Evolutionary conservation across 192 early-diverging fungal species (phyloP), one percentile per base, ranked within the genome.

Genomic region (Dissophora globulifera): DNA sequence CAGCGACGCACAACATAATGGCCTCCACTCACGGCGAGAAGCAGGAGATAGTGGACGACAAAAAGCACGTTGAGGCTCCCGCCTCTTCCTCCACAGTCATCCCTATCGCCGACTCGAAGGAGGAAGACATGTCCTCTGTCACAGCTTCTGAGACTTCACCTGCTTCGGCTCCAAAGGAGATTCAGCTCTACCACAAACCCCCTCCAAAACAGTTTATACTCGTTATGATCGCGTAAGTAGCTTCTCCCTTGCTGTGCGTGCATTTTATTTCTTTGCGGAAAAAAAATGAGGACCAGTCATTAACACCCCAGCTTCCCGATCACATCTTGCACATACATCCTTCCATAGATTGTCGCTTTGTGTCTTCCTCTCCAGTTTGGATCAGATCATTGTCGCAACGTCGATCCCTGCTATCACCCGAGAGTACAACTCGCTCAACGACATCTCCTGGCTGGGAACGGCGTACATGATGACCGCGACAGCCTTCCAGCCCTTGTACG

Each of bases 361-460:
- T 19, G 58, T 76, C 20, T 67, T 76, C 63, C 62, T 87, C 25
- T 82, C 82, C 27, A 80, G 75, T 10, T 72, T 85, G 26, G 84
- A 88, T 58, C 80, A 72, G 38, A 86, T 86, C 9, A 89, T 89
- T 23, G 83, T 89, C 33, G 61, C 79, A 15, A 87, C 83, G 0
- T 78, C 80, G 49, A 69, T 89, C 33, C 87, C 86, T 17, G 69
- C 60, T 7, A 87, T 89, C 31, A 62, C 80, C 30, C 51, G 62
- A 13, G 62, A 88, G 11, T 88, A 80, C 53, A 58, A 83, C 8
- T 59, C 86, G 0, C 70, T 88, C 2, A 68, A 70, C 19, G 84
- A 90, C 46, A 85, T 93, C 29, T 85, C 92, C 2, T 97, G 95
- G 95, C 88, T 97, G 31, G 93, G 88, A 41, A 90, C 86, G 29